Conservation (phyloP, 2,329 filamentous ascomycete genomes). For the Malbranchea cinnamomea region DNA sequence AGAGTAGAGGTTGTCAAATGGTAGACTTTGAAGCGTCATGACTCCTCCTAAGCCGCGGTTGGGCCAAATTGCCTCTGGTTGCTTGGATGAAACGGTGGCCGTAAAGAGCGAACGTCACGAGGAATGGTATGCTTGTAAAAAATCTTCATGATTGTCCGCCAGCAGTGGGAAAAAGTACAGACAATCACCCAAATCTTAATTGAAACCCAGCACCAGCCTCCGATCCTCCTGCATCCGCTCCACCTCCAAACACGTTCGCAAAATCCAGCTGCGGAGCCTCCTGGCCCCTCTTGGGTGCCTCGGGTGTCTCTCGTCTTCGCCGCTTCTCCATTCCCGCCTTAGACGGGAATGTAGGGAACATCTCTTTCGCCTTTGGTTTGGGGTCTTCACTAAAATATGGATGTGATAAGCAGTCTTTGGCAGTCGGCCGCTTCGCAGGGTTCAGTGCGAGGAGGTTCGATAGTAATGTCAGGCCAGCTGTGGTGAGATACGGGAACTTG, state of each 20-base stretch:
- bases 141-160: no score
- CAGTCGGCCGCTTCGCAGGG: slow-evolving; percentile 54
- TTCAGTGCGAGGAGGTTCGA: slow-evolving; percentile 58
- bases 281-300: slow-evolving; percentile 67
- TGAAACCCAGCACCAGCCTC: slow-evolving; percentile 41
- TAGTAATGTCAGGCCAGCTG: slow-evolving; percentile 57
- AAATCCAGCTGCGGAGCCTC: slow-evolving; percentile 51
- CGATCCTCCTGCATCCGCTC: slow-evolving; percentile 51
- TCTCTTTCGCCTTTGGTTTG: slow-evolving; percentile 70
- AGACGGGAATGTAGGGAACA: slow-evolving; percentile 95
- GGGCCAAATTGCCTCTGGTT: no score
- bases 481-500: slow-evolving; percentile 67
- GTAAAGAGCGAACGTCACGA: no score
- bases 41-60: no score
- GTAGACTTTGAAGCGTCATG: no score
- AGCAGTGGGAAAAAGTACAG: no score
- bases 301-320: slow-evolving; percentile 56
- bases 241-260: slow-evolving; percentile 53
- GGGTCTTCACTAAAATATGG: slow-evolving; percentile 82
- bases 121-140: no score
- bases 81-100: no score
- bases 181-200: slow-evolving; percentile 42
- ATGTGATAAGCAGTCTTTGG: slow-evolving; percentile 60
- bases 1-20: no score
- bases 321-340: slow-evolving; percentile 85